Evolutionary conservation across 371 early-diverging fungal species (phyloP).

Genomic region (Cokeromyces recurvatus): DNA sequence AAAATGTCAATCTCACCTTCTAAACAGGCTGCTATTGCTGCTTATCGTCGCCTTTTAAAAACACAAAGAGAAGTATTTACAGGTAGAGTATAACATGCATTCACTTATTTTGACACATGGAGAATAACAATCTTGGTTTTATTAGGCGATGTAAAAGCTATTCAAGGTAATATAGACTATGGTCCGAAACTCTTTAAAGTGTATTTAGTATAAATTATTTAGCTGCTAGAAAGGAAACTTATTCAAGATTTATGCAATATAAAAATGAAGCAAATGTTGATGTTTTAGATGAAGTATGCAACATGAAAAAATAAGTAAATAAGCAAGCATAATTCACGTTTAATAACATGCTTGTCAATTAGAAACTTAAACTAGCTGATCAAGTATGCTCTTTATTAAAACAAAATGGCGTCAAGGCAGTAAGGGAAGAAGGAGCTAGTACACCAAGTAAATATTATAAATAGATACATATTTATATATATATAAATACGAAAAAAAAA

Average conservation of each 20-base stretch:
- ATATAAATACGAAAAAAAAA: no score
- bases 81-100: background rate
- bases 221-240: slow-evolving; percentile 15
- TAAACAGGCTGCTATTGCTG: slow-evolving; percentile 12
- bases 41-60: slow-evolving; percentile 12
- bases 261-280: slow-evolving; percentile 11
- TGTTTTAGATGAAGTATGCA: slow-evolving; percentile 8
- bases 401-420: slow-evolving; percentile 8
- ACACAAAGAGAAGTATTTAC: slow-evolving; percentile 9
- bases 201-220: background rate
- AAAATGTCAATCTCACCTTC: slow-evolving; percentile 8
- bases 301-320: no score
- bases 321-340: background rate
- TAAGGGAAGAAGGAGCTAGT: slow-evolving; percentile 3
- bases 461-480: no score
- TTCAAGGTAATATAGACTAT: slow-evolving; percentile 7
- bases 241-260: slow-evolving; percentile 15
- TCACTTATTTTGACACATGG: background rate
- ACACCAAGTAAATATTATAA: slow-evolving; percentile 2
- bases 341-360: background rate
- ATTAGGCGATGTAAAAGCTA: slow-evolving; percentile 9
- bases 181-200: background rate
- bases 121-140: background rate
- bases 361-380: slow-evolving; percentile 14
- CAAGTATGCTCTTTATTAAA: slow-evolving; percentile 7